Conservation (phyloP, 371 early-diverging fungal species). For the Rhizopus microsporus region DNA sequence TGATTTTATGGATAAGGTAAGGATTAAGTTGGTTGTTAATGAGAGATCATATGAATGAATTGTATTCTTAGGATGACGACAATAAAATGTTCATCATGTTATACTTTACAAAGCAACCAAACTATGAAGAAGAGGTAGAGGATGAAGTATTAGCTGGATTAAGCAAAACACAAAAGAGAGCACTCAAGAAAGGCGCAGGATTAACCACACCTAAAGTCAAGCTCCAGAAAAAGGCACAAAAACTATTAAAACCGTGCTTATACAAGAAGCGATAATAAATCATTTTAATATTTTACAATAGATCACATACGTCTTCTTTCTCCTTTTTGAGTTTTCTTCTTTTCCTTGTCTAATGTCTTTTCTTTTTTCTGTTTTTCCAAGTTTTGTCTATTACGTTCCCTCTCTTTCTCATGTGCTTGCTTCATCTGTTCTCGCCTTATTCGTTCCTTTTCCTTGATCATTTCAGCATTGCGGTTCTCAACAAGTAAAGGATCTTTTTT, state of each 20-base stretch:
- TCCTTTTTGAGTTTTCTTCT: constrained; percentile 53
- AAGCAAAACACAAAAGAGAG: constrained; percentile 49
- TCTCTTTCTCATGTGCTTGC: constrained; percentile 52
- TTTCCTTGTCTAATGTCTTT: constrained; percentile 42
- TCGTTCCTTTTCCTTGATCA: constrained; percentile 54
- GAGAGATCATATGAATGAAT: background rate
- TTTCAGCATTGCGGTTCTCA: constrained; percentile 54
- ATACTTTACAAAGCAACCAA: constrained; percentile 68
- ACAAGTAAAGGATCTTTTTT: constrained; percentile 41
- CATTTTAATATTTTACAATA: background rate
- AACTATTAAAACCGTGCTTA: constrained; percentile 86
- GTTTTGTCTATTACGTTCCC: constrained; percentile 55
- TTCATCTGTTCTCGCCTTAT: constrained; percentile 54
- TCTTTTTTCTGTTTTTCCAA: constrained; percentile 56
- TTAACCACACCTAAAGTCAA: constrained; percentile 23
- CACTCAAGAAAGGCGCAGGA: constrained; percentile 51
- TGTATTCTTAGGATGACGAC: constrained; percentile 48
- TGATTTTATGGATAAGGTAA: constrained; percentile 55
- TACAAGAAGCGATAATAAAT: constrained; percentile 81
- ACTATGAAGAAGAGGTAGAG: constrained; percentile 32
- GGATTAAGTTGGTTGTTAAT: constrained; percentile 30
- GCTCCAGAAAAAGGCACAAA: constrained; percentile 41
- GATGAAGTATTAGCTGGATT: constrained; percentile 39
- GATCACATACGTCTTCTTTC: constrained; percentile 57
- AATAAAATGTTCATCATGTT: constrained; percentile 95